A percentile compares a stretch with the other conserved stretches of the same genome.
These are phyloP conservation scores for Pisolithus tinctorius DNA, from an alignment of 768 basidiomycete genomes.

Conservation along the genomic window DNA sequence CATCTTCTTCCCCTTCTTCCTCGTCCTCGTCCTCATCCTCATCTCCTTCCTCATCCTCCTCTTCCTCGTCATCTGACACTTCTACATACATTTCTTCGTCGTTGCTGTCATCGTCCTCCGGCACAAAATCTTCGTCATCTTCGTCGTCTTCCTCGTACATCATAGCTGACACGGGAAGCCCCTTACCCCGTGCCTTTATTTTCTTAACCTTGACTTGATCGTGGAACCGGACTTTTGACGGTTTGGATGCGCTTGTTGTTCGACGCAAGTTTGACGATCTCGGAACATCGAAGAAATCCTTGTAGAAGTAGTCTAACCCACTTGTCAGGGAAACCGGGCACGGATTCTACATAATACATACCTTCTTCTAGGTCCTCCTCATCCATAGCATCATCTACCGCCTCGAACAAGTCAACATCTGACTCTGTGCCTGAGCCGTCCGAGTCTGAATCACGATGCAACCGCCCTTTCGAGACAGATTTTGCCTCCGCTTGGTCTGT, in stretches of 20 bases:
- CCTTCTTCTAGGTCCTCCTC: conserved; percentile 39
- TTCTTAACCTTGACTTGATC: conserved; percentile 77
- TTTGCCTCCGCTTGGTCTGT: conserved; percentile 72
- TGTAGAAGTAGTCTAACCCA: conserved; percentile 55
- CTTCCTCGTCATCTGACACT: conserved; percentile 21
- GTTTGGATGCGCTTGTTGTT: conserved; percentile 15
- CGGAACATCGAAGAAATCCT: conserved; percentile 77
- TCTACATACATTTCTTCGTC: conserved; percentile 26
- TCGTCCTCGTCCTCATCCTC: conserved; percentile 26
- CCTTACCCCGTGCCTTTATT: conserved; percentile 68
- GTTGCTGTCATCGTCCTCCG: conserved; percentile 26
- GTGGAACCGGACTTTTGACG: conserved; percentile 63
- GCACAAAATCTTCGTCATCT: conserved; percentile 33
- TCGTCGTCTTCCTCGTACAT: conserved; percentile 33
- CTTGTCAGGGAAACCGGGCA: too few relatives aligned
- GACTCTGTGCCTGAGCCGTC: conserved; percentile 39
- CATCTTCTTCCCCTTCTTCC: conserved; percentile 13
- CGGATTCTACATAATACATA: conserved; percentile 26
- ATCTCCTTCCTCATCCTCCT: conserved; percentile 27
- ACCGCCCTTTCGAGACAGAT: conserved; percentile 51
- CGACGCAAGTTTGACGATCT: conserved; percentile 11
- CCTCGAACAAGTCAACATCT: conserved; percentile 63
- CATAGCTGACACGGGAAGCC: conserved; percentile 43
- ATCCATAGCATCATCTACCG: conserved; percentile 40
- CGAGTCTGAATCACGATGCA: conserved; percentile 43